A percentile compares a stretch with the other conserved stretches of the same genome.
phyloP scores from a whole-genome alignment of 331 rosid species.

The Pyracantha coccinea region DNA sequence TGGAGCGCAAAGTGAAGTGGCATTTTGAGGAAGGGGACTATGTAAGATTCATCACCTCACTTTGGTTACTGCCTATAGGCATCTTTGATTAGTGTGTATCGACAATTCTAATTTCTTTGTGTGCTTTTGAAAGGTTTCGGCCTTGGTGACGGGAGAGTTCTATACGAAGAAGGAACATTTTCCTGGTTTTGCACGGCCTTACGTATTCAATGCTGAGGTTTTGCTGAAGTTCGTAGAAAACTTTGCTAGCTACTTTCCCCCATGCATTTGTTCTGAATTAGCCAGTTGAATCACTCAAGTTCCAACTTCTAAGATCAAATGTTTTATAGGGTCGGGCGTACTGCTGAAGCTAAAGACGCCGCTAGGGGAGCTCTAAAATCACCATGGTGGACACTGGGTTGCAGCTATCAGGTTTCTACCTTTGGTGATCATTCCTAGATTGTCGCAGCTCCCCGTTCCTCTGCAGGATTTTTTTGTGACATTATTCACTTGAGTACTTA shows the following conservation, averaged over 20 bases:
- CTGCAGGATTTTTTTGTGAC: not conserved
- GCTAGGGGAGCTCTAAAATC: conserved; percentile 92
- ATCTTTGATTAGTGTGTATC: conserved; percentile 1
- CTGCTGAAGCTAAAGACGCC: conserved; percentile 84
- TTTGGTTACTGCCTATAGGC: conserved; percentile 13
- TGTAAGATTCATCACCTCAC: conserved; percentile 31
- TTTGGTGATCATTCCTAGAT: conserved; percentile 1
- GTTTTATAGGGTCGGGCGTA: conserved; percentile 65
- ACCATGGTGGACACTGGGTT: conserved; percentile 97
- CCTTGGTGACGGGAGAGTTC: conserved; percentile 87
- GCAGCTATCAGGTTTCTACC: conserved; percentile 50
- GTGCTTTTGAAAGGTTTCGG: conserved; percentile 64
- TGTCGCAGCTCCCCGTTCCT: not conserved
- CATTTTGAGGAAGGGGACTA: conserved; percentile 92
- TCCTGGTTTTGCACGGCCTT: conserved; percentile 95
- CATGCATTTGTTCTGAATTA: not conserved
- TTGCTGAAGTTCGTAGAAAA: conserved; percentile 60
- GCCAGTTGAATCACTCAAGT: not conserved
- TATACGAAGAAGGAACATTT: conserved; percentile 88
- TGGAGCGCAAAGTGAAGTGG: conserved; percentile 75
- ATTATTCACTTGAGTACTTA: conserved; percentile 10
- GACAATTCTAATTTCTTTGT: conserved; percentile 9
- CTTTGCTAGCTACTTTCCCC: not conserved
- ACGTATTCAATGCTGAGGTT: conserved; percentile 84
- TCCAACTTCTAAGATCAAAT: conserved; percentile 11